Evolutionary conservation across 805 yeast species (phyloP), one percentile per base, ranked within the genome.

Genomic region (Scheffersomyces lignosus): DNA sequence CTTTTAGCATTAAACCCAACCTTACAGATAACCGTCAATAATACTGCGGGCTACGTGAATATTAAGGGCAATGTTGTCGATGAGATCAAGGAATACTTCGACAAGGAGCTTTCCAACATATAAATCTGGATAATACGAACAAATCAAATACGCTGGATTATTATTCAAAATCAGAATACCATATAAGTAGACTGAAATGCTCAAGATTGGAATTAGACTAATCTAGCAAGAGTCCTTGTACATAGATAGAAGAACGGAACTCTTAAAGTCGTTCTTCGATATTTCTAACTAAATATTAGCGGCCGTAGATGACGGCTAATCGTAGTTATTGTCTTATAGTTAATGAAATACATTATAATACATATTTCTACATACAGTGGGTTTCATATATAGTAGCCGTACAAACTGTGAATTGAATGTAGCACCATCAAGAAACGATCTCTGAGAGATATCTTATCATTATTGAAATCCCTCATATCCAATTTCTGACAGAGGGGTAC

Each of bases 1-100:
- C 61, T 88, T 40, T 75, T 77, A 43, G 59, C 54, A 12, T 53
- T 69, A 17, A 56, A 84, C 29, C 78, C 79, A 4, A 60, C 62
- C 10, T 66, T 83, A 16, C 58, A 73, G 24, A 66, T 69, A 20
- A 47, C 62, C 15, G 60, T 60, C n/a, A 65, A 66, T 49, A 38
- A 44, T 31, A 40, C 41, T 18, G 59, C 64, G 4, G 71, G 71
- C 1, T 60, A 62, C 40, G 58, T 65, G 17, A 66, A 66, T 41
- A 53, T 70, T 29, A 66, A 64, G 48, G 75, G 75, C 7, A 65
- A 69, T 45, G 58, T 56, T 6, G 66, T 60, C 8, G 50, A 51
- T 8, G 50, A 52, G 29, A 46, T 70, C 30, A 64, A 59, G 36
- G 36, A 41, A 13, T 45, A 58, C 25, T 59, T 68, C 33, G 54